A percentile compares a stretch with the other conserved stretches of the same genome.
Conservation (phyloP, 2,329 filamentous ascomycete species). For the Botrytis sinoallii region DNA sequence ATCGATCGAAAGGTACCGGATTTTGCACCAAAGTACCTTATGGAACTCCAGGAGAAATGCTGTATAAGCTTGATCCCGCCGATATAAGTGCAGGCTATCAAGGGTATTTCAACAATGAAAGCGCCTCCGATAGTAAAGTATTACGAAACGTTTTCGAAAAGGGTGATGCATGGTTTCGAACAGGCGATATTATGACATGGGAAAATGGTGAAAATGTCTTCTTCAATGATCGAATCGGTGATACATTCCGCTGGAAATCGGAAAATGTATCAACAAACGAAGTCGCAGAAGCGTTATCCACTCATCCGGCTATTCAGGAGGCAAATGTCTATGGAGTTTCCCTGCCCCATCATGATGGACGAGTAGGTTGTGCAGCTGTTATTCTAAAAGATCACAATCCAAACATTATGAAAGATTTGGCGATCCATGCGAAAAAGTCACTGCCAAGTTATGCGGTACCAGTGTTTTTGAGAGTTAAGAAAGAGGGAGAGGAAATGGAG, state of each 20-base stretch:
- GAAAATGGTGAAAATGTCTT: slow-evolving; percentile 69
- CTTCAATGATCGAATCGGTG: slow-evolving; percentile 78
- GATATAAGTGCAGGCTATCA: slow-evolving; percentile 66
- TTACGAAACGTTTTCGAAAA: slow-evolving; percentile 68
- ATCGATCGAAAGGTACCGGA: slow-evolving; percentile 65
- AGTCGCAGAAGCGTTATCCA: slow-evolving; percentile 71
- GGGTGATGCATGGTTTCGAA: slow-evolving; percentile 79
- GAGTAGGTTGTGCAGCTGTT: slow-evolving; percentile 77
- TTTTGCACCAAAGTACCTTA: slow-evolving; percentile 58
- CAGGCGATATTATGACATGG: slow-evolving; percentile 76
- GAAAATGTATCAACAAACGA: slow-evolving; percentile 82
- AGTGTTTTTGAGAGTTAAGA: slow-evolving; percentile 69
- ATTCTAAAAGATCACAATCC: slow-evolving; percentile 49
- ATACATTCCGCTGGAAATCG: slow-evolving; percentile 78
- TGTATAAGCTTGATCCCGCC: slow-evolving; percentile 65
- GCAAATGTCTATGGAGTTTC: slow-evolving; percentile 84
- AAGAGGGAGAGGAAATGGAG: slow-evolving; percentile 47
- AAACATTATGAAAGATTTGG: slow-evolving; percentile 55
- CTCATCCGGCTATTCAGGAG: slow-evolving; percentile 65
- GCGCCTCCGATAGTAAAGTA: slow-evolving; percentile 71
- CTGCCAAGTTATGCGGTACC: slow-evolving; percentile 76
- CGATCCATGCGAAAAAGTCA: slow-evolving; percentile 51
- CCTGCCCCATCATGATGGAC: slow-evolving; percentile 76
- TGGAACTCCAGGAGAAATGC: slow-evolving; percentile 70
- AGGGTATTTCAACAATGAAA: slow-evolving; percentile 74